Conservation (phyloP, 768 basidiomycete genomes). For the Scleroderma citrinum region DNA sequence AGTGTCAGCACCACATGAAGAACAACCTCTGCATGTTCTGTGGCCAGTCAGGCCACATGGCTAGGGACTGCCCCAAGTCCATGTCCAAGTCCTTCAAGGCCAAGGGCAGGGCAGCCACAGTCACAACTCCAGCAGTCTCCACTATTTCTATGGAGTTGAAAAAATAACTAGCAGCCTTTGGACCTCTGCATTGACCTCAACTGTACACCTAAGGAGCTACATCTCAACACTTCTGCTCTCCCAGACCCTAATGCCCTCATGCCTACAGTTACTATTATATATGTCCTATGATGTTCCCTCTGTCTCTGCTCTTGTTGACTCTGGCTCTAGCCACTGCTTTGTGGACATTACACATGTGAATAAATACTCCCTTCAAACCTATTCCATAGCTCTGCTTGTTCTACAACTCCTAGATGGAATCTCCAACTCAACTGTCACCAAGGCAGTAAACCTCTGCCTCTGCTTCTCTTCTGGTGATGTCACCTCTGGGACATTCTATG, state of each 20-base stretch:
- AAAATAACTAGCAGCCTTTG: not conserved
- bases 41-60: not conserved
- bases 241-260: not conserved
- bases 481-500: too few relatives aligned
- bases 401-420: not conserved
- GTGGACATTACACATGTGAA: not conserved
- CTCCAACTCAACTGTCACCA: too few relatives aligned
- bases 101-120: not conserved
- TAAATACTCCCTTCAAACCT: not conserved
- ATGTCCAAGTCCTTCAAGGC: too few relatives aligned
- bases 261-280: too few relatives aligned
- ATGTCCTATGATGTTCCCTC: too few relatives aligned
- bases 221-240: constrained; percentile 2
- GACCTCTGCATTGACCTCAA: not conserved
- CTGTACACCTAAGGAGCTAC: not conserved
- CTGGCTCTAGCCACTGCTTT: not conserved
- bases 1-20: not conserved
- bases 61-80: not conserved
- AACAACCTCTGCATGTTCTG: not conserved
- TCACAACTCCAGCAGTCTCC: too few relatives aligned
- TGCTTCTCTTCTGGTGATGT: too few relatives aligned
- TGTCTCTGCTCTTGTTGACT: too few relatives aligned
- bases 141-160: constrained; percentile 1
- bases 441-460: too few relatives aligned
- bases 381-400: not conserved